Percentiles rank a stretch among this genome's conserved stretches.
Evolutionary conservation across 2,329 filamentous ascomycete genomes (phyloP).

Genomic region (Penicillium sp.): DNA sequence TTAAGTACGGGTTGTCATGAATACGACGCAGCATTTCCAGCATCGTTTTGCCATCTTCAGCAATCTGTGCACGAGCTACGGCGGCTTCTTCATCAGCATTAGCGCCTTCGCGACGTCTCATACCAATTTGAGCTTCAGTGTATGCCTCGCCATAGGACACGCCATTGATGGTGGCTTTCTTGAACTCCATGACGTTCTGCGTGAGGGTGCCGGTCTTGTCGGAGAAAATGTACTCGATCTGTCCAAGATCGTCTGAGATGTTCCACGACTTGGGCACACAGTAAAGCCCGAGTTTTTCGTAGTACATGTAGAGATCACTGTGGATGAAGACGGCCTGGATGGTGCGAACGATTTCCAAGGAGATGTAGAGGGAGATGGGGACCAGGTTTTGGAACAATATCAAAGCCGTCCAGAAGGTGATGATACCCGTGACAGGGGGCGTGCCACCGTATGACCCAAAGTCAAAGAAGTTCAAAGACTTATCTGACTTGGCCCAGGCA

Average conservation of each 20-base stretch:
- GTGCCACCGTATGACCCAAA: conserved; percentile 77
- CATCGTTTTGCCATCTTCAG: conserved; percentile 71
- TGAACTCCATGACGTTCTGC: conserved; percentile 98
- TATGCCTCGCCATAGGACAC: conserved; percentile 96
- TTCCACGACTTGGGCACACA: conserved; percentile 99
- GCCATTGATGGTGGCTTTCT: conserved; percentile 97
- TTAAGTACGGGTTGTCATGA: conserved; percentile 86
- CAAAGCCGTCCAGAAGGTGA: conserved; percentile 93
- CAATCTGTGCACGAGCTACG: conserved; percentile 74
- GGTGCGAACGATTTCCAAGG: conserved; percentile 91
- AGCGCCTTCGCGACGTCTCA: conserved; percentile 88
- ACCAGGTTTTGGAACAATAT: conserved; percentile 99
- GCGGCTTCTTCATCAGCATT: conserved; percentile 80
- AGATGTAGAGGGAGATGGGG: conserved; percentile 96
- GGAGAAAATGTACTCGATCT: conserved; percentile 99
- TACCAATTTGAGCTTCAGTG: conserved; percentile 92
- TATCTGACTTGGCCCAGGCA: conserved; percentile 73
- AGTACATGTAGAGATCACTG: conserved; percentile 95
- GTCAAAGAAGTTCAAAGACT: conserved; percentile 80
- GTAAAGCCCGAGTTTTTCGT: conserved; percentile 88
- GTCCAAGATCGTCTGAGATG: conserved; percentile 95
- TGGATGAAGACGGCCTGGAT: conserved; percentile 97
- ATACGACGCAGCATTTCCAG: conserved; percentile 70
- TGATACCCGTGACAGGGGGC: conserved; percentile 80
- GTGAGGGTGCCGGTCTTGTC: conserved; percentile 91